phyloP scores from a whole-genome alignment of 345 rosid genomes.

The Salix viminalis region DNA sequence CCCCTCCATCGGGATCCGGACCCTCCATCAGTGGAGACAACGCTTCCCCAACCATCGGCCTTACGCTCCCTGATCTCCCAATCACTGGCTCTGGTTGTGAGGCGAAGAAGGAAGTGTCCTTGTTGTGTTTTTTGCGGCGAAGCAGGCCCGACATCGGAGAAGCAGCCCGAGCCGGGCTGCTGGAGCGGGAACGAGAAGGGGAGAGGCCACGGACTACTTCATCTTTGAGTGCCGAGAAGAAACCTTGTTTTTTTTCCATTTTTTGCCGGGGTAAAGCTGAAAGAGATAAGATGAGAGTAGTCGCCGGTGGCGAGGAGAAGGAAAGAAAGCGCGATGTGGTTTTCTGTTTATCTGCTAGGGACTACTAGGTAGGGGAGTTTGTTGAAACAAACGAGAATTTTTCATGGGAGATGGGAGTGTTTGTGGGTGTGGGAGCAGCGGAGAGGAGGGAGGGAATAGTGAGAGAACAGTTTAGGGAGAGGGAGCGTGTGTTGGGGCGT shows the following conservation, averaged over 20 bases:
- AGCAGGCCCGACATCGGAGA: conserved; percentile 49
- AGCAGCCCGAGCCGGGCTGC: conserved; percentile 50
- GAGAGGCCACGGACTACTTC: conserved; percentile 83
- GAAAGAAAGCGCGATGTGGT: neutral
- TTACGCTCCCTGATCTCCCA: conserved; percentile 70
- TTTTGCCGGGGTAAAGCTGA: neutral
- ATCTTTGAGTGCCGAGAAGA: conserved; percentile 76
- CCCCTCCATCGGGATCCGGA: conserved; percentile 79
- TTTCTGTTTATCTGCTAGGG: no score
- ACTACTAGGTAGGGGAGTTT: neutral
- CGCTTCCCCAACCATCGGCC: conserved; percentile 55
- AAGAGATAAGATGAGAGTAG: neutral
- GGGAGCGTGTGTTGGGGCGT: neutral
- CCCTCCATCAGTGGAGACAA: conserved; percentile 79
- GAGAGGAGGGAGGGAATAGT: neutral
- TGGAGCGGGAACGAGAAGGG: conserved; percentile 82
- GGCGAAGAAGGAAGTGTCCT: conserved; percentile 23
- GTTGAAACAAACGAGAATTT: neutral
- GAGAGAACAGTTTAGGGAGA: neutral
- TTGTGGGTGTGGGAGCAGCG: neutral
- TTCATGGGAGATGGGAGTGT: neutral
- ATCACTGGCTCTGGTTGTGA: conserved; percentile 46
- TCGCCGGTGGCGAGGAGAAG: neutral
- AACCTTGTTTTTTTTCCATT: conserved; percentile 91
- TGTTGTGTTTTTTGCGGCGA: conserved; percentile 42